Base-by-base conservation (phyloP, 2,329 filamentous ascomycete species). In the Venturiaceae sp. region DNA sequence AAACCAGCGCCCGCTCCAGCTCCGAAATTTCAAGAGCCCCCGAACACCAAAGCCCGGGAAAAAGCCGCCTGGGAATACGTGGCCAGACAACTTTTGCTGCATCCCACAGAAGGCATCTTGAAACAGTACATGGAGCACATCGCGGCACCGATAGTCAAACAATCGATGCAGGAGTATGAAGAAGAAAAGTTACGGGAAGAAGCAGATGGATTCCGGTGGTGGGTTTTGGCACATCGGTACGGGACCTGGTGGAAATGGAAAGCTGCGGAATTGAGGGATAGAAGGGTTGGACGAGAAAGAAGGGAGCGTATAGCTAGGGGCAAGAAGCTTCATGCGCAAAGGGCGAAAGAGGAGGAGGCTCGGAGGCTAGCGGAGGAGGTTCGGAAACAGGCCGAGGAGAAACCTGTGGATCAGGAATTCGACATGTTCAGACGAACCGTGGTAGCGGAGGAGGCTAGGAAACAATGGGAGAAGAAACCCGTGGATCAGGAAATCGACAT, bases 121-220 rank as follows among this genome's bases (percentile, higher is more conserved):
- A 58, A 50, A 30, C 37, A 58, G 55, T 58, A 58, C 39, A 36
- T 58, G n/a, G 55, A 37, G 14, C 30, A 58, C 19, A 30, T 52
- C 13, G 55, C 55, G 28, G 30, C 28, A 32, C 55, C 39, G 21
- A 34, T 58, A 26, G 52, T 58, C 19, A 14, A n/a, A 34, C 28
- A 52, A 36, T 28, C 26, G 13, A 50, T 58, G 19, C 19, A 26
- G 16, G 23, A 52, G 16, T 21, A 58, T 21, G 55, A 47, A 6
- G n/a, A 47, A 32, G 33, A 44, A 33, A 34, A 26, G 21, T 28
- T 28, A 33, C 23, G 16, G n/a, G 30, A 32, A 21, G 26, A 50
- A 30, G 41, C 37, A 9, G 44, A 32, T n/a, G 21, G 19, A 14
- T 47, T 58, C 39, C 30, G 39, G 8, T 41, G 34, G 37, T 16